Evolutionary conservation across 768 basidiomycete genomes (phyloP).

Genomic region (Rhodotorula kratochvilovae): DNA sequence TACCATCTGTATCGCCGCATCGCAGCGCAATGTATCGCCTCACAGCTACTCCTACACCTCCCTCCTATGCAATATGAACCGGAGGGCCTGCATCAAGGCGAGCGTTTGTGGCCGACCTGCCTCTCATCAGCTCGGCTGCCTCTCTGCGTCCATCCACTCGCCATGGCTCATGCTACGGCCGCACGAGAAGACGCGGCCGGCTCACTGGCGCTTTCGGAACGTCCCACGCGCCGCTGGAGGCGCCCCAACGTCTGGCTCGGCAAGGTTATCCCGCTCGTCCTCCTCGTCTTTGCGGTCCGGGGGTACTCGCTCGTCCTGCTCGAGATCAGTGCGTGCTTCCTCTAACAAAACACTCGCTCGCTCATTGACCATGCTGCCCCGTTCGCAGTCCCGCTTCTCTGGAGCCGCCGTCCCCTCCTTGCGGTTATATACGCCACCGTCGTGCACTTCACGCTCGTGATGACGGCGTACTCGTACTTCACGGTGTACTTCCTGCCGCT

Average conservation of each 20-base stretch:
- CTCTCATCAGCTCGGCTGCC: not conserved
- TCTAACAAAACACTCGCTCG: no score
- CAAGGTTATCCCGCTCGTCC: conserved; percentile 11
- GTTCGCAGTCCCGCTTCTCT: conserved; percentile 10
- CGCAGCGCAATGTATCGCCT: not conserved
- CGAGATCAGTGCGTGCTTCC: conserved; percentile 5
- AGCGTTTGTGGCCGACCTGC: no score
- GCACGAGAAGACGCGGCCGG: no score
- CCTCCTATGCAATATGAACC: not conserved
- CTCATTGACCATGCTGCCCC: no score
- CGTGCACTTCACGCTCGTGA: conserved; percentile 5
- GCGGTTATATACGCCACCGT: not conserved
- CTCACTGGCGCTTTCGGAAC: no score
- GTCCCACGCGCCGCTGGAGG: not conserved
- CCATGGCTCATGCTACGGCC: not conserved
- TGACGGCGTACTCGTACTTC: conserved; percentile 15
- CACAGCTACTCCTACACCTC: no score
- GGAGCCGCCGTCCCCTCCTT: not conserved
- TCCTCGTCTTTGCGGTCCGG: conserved; percentile 11
- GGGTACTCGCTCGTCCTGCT: conserved; percentile 16
- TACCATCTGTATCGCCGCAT: not conserved
- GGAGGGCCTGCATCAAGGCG: no score
- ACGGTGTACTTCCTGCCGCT: conserved; percentile 9
- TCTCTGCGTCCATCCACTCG: not conserved
- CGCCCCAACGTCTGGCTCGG: conserved; percentile 29